Evolutionary conservation across 2,329 filamentous ascomycete genomes (phyloP).

Genomic region (Curvularia eragrostidis): DNA sequence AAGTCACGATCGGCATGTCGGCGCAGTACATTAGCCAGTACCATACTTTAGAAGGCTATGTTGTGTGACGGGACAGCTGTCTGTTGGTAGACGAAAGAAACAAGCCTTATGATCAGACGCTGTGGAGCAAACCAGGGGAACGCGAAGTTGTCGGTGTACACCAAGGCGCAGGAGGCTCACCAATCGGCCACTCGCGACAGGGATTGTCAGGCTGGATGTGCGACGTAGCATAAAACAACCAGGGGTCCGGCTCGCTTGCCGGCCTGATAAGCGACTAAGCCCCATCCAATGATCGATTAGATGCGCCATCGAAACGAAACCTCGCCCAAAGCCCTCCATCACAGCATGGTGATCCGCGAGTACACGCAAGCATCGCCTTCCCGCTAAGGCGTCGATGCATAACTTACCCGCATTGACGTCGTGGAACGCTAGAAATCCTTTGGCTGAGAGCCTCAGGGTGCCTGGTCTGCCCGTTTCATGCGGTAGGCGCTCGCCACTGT

Average conservation of each 20-base stretch:
- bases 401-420: conserved; percentile 38
- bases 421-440: conserved; percentile 26
- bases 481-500: conserved; percentile 39
- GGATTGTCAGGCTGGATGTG: conserved; percentile 29
- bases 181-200: conserved; percentile 36
- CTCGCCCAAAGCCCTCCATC: conserved; percentile 24
- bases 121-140: conserved; percentile 20
- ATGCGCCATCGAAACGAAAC: conserved; percentile 38
- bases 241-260: conserved; percentile 31
- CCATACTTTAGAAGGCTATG: conserved; percentile 1
- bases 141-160: conserved; percentile 20
- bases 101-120: conserved; percentile 31
- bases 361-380: conserved; percentile 23
- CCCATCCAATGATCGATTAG: conserved; percentile 34
- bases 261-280: conserved; percentile 37
- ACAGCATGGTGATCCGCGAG: conserved; percentile 23
- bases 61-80: conserved; percentile 27
- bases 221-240: conserved; percentile 40
- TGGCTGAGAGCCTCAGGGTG: conserved; percentile 39
- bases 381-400: conserved; percentile 30
- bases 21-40: conserved; percentile 29
- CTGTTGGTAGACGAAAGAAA: conserved; percentile 12
- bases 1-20: not conserved
- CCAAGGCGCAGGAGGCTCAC: conserved; percentile 24
- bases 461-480: conserved; percentile 41